Percentiles rank a stretch among this genome's conserved stretches.
Evolutionary conservation across 192 early-diverging fungal genomes (phyloP).

Genomic region (Helicostylum pulchrum): DNA sequence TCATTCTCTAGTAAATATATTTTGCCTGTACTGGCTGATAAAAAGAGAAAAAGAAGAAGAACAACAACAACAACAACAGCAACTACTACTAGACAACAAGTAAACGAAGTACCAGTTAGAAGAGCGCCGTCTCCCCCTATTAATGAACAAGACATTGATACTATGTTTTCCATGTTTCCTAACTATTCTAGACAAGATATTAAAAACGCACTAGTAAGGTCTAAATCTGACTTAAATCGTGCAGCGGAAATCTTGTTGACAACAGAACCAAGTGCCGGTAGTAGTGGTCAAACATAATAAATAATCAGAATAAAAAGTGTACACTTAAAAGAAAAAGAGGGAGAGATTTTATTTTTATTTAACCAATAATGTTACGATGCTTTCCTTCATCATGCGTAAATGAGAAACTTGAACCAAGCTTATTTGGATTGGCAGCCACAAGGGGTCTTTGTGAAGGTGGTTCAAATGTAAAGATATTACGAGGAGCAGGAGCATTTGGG

Average conservation of each 20-base stretch:
- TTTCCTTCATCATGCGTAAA: constrained; percentile 17
- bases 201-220: constrained; percentile 40
- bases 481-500: constrained; percentile 14
- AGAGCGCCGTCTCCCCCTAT: background rate
- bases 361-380: background rate
- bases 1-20: constrained; percentile 42
- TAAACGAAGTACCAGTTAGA: background rate
- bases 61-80: background rate
- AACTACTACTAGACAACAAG: background rate
- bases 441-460: constrained; percentile 19
- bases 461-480: constrained; percentile 32
- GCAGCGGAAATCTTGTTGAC: constrained; percentile 43
- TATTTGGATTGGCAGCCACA: constrained; percentile 19
- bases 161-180: constrained; percentile 54
- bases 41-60: constrained; percentile 18
- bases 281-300: background rate
- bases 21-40: constrained; percentile 38
- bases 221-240: constrained; percentile 53
- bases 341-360: background rate
- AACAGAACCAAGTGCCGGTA: background rate
- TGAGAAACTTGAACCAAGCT: constrained; percentile 12
- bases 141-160: constrained; percentile 42
- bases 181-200: constrained; percentile 40
- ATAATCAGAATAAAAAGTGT: background rate
- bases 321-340: too few species aligned